Evolutionary conservation across 129 eudicot genomes (phyloP), one percentile per base, ranked within the genome.

Genomic region (Ambrosia artemisiifolia): DNA sequence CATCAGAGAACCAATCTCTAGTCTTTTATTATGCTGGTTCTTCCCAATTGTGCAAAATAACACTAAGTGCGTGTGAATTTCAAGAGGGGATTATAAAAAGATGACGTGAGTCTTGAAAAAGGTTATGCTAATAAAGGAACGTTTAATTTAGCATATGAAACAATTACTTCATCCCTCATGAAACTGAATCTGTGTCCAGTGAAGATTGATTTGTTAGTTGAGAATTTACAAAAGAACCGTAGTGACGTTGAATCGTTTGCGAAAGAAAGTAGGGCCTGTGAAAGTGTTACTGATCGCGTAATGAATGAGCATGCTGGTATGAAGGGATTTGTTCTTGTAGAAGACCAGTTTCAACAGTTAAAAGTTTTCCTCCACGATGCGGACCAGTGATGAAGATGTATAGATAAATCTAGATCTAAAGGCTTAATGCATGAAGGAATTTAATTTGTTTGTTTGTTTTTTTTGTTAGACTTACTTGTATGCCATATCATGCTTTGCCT

Each of bases 301-400:
- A 46, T 33, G 6, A 17, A 12, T 61, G 54, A 38, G 16, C n/a
- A 46, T 14, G 47, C 2, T 12, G n/a, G 17, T 34, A 4, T 73
- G 38, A 72, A 56, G 14, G 59, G 44, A 14, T 57, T 33, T 5
- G 16, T 70, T 36, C 61, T 73, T 0, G 20, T 7, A 43, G 59
- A 72, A 66, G 46, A 72, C 48, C 65, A 11, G 76, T 65, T 71
- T 30, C 69, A 12, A 47, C 49, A 12, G 48, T 81, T 28, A 62
- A 69, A 77, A 71, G 68, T 16, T 71, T 20, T 59, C 75, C 79
- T 71, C 71, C 81, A 30, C 75, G 75, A 57, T 71, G 78, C 33
- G 75, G 67, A 66, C 75, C 49, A 73, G 65, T n/a, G 46, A 67
- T 47, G 69, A 74, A 74, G 80, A 80, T 18, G n/a, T 53, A 2